phyloP scores from a whole-genome alignment of 2,329 filamentous ascomycete genomes.

The Cercospora sp. region DNA sequence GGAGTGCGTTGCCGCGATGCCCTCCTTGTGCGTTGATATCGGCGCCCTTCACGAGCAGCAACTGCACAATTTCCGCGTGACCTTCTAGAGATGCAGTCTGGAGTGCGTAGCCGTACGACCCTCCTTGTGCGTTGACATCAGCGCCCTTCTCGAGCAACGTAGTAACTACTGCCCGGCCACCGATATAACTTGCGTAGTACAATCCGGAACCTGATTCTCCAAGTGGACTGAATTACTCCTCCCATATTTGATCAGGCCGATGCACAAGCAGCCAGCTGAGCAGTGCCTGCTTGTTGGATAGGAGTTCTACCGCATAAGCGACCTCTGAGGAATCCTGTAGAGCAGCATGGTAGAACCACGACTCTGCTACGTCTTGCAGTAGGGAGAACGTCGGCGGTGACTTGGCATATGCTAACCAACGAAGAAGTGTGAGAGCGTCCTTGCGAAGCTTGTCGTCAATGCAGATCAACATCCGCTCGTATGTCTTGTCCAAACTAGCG shows the following conservation, averaged over 20 bases:
- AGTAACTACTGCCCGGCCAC: not conserved
- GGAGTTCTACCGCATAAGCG: not conserved
- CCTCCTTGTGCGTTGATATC: not conserved
- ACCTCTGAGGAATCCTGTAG: slow-evolving; percentile 6
- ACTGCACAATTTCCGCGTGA: not conserved
- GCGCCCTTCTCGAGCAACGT: not conserved
- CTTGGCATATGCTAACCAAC: slow-evolving; percentile 29
- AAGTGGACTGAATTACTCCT: not conserved
- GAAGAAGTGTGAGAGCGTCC: slow-evolving; percentile 25
- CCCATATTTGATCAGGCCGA: not conserved
- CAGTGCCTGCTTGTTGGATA: not conserved
- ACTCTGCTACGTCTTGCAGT: slow-evolving; percentile 22
- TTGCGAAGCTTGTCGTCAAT: slow-evolving; percentile 21
- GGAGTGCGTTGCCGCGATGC: not conserved
- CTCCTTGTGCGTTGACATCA: not conserved
- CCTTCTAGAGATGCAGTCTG: not conserved
- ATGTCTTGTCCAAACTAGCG: slow-evolving; percentile 32
- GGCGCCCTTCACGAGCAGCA: not conserved
- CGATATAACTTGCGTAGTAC: not conserved
- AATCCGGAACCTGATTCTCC: not conserved
- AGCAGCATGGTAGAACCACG: slow-evolving; percentile 21
- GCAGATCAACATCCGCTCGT: slow-evolving; percentile 30
- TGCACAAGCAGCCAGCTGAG: not conserved
- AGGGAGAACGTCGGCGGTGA: slow-evolving; percentile 26
- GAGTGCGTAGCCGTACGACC: not conserved